Conservation (phyloP, 2,329 filamentous ascomycete species). For the Botrytis porri region DNA sequence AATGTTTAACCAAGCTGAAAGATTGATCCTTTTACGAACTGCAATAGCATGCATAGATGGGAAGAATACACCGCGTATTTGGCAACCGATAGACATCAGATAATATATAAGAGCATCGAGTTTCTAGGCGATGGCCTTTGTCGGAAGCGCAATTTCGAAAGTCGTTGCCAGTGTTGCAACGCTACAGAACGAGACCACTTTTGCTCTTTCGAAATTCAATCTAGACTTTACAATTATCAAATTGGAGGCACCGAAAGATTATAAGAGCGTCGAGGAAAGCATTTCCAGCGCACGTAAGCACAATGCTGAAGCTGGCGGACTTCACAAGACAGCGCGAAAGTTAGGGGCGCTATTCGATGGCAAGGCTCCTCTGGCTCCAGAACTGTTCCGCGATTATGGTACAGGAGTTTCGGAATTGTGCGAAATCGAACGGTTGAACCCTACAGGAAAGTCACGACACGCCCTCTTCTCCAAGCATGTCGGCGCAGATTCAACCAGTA, state of each 20-base stretch:
- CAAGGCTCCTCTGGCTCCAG: slow-evolving; percentile 33
- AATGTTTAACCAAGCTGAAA: no score
- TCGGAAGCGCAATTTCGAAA: neutral
- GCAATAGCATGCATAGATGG: no score
- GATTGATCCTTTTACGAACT: no score
- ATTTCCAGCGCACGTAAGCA: slow-evolving; percentile 37
- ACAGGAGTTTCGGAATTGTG: slow-evolving; percentile 16
- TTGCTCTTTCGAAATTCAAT: slow-evolving; percentile 34
- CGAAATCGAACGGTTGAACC: slow-evolving; percentile 22
- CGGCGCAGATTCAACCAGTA: slow-evolving; percentile 34
- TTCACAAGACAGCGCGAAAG: slow-evolving; percentile 41
- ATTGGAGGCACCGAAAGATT: slow-evolving; percentile 43
- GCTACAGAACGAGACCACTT: slow-evolving; percentile 18
- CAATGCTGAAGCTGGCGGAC: slow-evolving; percentile 41
- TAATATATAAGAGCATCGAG: no score
- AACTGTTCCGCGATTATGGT: slow-evolving; percentile 29
- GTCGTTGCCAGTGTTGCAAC: neutral
- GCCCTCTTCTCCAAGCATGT: slow-evolving; percentile 29
- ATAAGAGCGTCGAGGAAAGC: slow-evolving; percentile 30
- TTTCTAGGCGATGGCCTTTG: no score
- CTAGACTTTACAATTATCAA: slow-evolving; percentile 46
- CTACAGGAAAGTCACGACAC: slow-evolving; percentile 10
- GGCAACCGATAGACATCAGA: no score
- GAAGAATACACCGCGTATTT: no score
- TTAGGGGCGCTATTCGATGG: slow-evolving; percentile 43